Evolutionary conservation across 768 basidiomycete species (phyloP).

Genomic region (Collybia mongolica): DNA sequence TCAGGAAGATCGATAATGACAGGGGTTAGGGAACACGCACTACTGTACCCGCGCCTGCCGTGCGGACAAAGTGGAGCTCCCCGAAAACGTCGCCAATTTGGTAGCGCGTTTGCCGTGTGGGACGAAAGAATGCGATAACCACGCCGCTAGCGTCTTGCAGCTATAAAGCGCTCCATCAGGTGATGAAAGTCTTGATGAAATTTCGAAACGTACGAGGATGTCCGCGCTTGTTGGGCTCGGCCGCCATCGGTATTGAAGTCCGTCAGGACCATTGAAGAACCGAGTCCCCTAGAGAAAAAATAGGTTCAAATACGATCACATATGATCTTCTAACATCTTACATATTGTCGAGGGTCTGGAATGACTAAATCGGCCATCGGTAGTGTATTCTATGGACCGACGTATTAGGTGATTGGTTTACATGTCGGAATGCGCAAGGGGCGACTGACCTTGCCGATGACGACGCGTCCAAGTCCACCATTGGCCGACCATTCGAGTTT

Average conservation of each 20-base stretch:
- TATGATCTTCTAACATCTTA: conserved; percentile 27
- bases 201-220: conserved; percentile 48
- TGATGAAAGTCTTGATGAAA: conserved; percentile 13
- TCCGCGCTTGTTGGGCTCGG: conserved; percentile 59
- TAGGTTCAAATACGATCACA: conserved; percentile 14
- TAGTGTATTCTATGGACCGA: conserved; percentile 56
- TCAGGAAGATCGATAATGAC: conserved; percentile 10
- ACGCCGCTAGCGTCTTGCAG: conserved; percentile 69
- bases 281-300: conserved; percentile 49
- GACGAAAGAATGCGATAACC: conserved; percentile 79
- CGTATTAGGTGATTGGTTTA: conserved; percentile 20
- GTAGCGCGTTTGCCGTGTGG: conserved; percentile 75
- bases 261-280: conserved; percentile 81
- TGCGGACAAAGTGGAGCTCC: conserved; percentile 80
- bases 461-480: conserved; percentile 80
- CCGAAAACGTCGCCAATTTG: conserved; percentile 86
- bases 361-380: conserved; percentile 85
- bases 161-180: conserved; percentile 36
- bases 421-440: conserved; percentile 10
- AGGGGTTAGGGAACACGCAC: conserved; percentile 40
- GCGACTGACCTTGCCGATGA: conserved; percentile 73
- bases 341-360: conserved; percentile 59
- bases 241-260: conserved; percentile 77
- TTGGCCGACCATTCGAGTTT: conserved; percentile 85
- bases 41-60: conserved; percentile 79